Base-by-base conservation (phyloP, 768 basidiomycete species). In the Leccinum pellstonianum region DNA sequence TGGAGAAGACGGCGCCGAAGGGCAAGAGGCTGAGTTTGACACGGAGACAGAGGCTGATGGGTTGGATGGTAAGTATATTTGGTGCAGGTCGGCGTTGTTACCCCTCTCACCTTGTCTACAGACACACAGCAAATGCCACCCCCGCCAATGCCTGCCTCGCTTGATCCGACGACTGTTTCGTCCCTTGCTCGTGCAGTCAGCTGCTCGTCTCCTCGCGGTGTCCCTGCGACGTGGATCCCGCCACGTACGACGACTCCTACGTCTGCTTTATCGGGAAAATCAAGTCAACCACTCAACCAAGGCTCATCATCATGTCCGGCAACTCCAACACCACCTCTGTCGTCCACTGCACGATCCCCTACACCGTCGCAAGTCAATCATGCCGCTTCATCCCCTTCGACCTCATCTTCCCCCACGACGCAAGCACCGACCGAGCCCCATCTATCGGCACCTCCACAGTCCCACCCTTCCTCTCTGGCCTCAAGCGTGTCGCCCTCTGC, bases 51-150 rank as follows among this genome's bases (percentile, higher is more conserved):
- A 73, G 35, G 60, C 54, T 12, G 73, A 70, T 37, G 70, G 61
- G n/a, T 52, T 25, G n/a, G 59, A 64, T 47, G 68, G 69, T 69
- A 49, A 70, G 67, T 57, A n/a, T 3, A n/a, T 10, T 48, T 46
- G 19, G 29, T 56, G 14, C 10, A 2, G 23, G 15, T 35, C 0
- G 2, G 1, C 12, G 19, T 29, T 17, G 9, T 21, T 62, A 11
- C n/a, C 15, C 4, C 21, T 23, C 48, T 59, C 19, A 59, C 5
- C 19, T 43, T 15, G 29, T 58, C n/a, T 43, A 43, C 55, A 81
- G 80, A 78, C 56, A 63, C 70, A 1, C 69, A 66, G 21, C 74
- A 73, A n/a, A 79, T 81, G 83, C 82, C 83, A 5, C 83, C 83
- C 6, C 81, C 82, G 21, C 79, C 79, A 1, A 75, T 83, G 68